Base-by-base conservation (phyloP, 2,329 filamentous ascomycete species). In the Fusarium stilboides region DNA sequence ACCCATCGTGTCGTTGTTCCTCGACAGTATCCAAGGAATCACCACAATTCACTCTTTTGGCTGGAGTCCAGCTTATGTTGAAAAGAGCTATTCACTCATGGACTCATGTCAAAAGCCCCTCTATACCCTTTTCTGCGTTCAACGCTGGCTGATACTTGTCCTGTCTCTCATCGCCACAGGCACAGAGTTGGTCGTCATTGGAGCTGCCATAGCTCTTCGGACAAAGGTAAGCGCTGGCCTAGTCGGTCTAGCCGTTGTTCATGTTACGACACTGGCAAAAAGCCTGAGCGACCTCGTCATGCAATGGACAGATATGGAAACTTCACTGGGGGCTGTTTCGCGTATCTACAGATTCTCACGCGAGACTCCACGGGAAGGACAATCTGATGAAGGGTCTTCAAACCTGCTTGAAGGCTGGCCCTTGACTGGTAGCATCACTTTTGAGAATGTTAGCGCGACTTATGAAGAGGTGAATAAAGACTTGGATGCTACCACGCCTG, bases 271-370 rank as follows among this genome's bases (percentile, higher is more conserved):
- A 8, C n/a, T 55, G 4, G 51, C 40, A 1, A 55, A 19, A 8
- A 45, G 33, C 14, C 40, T 55, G 1, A 37, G 51, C 13, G 51
- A 55, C 13, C 31, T 55, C 8, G 51, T 55, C 17, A 55, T 55
- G 51, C 51, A 55, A 31, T 55, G 51, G 51, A 55, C 51, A 17
- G 51, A 55, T 5, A 55, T 55, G 40, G 51, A 55, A 14, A 55
- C 51, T 1, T 55, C 51, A 7, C 22, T 55, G n/a, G 51, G 51
- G 5, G 51, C 51, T 13, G 51, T 55, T 9, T 55, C 42, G 6
- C 51, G 51, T 12, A 55, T 55, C 10, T 55, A 53, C 26, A 53
- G 39, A 10, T 53, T 53, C 13, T n/a, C 50, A 13, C 26, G 20
- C 2, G 50, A 53, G 8, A 43, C 37, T 17, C 36, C 36, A 17